These are phyloP conservation scores for Rhododendron kiyosumense DNA, from an alignment of 148 eudicot species.

Conservation along the genomic window DNA sequence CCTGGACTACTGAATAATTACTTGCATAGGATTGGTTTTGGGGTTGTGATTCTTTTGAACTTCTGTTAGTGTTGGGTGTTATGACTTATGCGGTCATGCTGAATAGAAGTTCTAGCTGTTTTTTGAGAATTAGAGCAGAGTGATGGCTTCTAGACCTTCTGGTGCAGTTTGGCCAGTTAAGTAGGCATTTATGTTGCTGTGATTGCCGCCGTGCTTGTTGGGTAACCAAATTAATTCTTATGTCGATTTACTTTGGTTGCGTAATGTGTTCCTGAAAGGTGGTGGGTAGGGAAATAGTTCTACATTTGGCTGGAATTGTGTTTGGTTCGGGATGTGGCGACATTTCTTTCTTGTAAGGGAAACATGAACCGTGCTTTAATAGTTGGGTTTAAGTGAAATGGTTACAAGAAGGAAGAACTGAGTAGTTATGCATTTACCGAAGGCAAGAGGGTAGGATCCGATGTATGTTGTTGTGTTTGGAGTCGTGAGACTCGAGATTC, in stretches of 20 bases:
- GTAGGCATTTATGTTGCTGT: not conserved
- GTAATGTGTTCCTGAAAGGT: not conserved
- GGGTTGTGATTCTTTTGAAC: not conserved
- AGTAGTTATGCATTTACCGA: not conserved
- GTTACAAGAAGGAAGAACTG: not conserved
- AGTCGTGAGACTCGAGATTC: not conserved
- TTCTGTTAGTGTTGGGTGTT: not conserved
- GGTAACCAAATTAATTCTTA: not conserved
- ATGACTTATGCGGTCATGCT: not conserved
- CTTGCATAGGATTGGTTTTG: not conserved
- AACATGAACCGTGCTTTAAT: not conserved
- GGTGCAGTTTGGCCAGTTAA: not conserved
- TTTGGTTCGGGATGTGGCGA: not conserved
- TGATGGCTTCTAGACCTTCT: not conserved
- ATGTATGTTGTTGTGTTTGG: not conserved
- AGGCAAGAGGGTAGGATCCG: not conserved
- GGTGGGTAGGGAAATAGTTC: not conserved
- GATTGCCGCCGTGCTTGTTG: not conserved
- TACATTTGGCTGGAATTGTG: not conserved
- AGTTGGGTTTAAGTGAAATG: not conserved
- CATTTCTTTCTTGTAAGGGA: not conserved
- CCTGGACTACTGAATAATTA: not conserved
- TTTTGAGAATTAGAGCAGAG: not conserved
- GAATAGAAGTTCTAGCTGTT: not conserved
- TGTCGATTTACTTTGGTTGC: not conserved